Evolutionary conservation across 2,329 filamentous ascomycete species (phyloP).

Genomic region (Neonectria ditissima): DNA sequence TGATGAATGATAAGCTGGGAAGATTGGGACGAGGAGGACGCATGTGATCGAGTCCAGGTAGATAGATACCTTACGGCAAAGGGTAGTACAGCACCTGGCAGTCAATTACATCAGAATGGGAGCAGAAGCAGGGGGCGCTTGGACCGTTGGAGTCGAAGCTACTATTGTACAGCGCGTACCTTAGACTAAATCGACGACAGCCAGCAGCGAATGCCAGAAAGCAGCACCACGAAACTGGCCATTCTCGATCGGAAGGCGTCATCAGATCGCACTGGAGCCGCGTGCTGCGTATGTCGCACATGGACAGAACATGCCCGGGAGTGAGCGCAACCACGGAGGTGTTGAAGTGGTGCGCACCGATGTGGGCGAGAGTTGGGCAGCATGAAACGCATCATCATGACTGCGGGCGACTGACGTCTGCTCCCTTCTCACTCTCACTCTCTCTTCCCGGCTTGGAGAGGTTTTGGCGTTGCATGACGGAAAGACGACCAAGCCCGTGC

Average conservation of each 20-base stretch:
- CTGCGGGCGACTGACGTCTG: not conserved
- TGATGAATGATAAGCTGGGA: not conserved
- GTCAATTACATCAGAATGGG: slow-evolving; percentile 1
- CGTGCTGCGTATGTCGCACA: not conserved
- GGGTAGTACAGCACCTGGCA: not conserved
- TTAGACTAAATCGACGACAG: slow-evolving; percentile 6
- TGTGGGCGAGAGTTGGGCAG: not conserved
- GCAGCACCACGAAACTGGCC: slow-evolving; percentile 17
- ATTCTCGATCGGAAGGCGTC: slow-evolving; percentile 17
- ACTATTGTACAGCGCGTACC: too few species aligned
- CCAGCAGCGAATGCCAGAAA: slow-evolving; percentile 2
- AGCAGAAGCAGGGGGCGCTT: slow-evolving; percentile 2
- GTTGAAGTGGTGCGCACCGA: too few species aligned
- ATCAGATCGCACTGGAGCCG: slow-evolving; percentile 4
- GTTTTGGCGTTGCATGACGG: slow-evolving; percentile 1
- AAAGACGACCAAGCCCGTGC: slow-evolving; percentile 11
- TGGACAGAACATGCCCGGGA: not conserved
- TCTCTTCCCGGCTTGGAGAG: not conserved
- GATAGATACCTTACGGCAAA: not conserved
- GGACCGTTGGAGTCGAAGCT: not conserved
- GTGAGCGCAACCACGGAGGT: not conserved
- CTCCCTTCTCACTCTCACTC: not conserved
- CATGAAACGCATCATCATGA: not conserved
- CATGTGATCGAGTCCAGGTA: slow-evolving; percentile 3
- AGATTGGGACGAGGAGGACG: not conserved